Evolutionary conservation across 129 eudicot genomes (phyloP), one percentile per base, ranked within the genome.

Genomic region (Calendula officinalis): DNA sequence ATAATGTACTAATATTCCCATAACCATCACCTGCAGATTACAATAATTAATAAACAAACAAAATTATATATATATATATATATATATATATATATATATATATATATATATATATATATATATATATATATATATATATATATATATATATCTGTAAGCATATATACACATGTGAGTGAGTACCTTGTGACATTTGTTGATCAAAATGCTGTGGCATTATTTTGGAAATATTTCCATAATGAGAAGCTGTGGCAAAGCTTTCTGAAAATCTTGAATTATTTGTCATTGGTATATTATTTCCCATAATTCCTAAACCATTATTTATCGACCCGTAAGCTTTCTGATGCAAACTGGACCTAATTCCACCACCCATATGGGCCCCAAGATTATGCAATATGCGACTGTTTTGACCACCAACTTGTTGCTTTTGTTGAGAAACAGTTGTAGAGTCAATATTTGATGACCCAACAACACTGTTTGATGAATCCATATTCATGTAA

Each of bases 361-460:
- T 68, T 59, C 90, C 92, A 62, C 86, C 82, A 66, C 88, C 79
- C 84, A 90, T 81, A 56, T 82, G 91, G 73, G 82, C 76, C 49
- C 97, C 95, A 44, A 84, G 83, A 47, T 55, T 87, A 58, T 87
- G 97, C 68, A 86, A 68, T 13, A 91, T 76, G 34, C 81, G 87
- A 64, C 75, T 53, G 30, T 22, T 22, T 22, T 22, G 30, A 22
- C 30, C 30, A 22, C 30, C 30, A 22, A 22, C 30, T 22, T 80
- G 79, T 69, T 80, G 84, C 81, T 76, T 84, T 50, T 77, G 95
- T 67, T 84, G 95, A 37, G 94, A 78, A 36, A 70, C 79, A 15
- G 56, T 42, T 3, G 79, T 55, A 34, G 97, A 75, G 54, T 87
- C 94, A 22, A 22, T 22, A 22, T 22, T 22, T 22, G 30, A 22